Conservation (phyloP, 495 filamentous ascomycete genomes). For the Annulohypoxylon nitens region DNA sequence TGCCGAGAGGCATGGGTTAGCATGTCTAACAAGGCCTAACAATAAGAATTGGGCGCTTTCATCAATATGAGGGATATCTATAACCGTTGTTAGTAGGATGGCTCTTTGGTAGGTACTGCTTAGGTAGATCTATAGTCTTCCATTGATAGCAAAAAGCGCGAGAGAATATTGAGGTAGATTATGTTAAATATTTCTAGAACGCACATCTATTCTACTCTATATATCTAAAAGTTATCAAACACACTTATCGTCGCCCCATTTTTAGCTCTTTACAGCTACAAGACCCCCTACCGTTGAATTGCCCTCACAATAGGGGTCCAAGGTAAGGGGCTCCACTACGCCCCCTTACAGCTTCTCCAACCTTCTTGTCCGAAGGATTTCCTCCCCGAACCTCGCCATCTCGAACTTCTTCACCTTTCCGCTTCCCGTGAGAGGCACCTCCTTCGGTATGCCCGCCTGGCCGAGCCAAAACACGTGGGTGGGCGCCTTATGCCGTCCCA, state of each 20-base stretch:
- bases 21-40: too few relatives aligned
- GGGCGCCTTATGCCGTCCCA: constrained; percentile 77
- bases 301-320: not conserved
- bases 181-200: too few relatives aligned
- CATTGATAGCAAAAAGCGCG: too few relatives aligned
- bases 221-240: not conserved
- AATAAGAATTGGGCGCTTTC: too few relatives aligned
- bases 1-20: too few relatives aligned
- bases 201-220: not conserved
- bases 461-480: constrained; percentile 75
- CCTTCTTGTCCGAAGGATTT: constrained; percentile 58
- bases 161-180: too few relatives aligned
- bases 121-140: too few relatives aligned
- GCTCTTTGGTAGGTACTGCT: too few relatives aligned
- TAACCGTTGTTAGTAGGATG: too few relatives aligned
- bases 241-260: constrained; percentile 1
- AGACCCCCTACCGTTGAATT: not conserved
- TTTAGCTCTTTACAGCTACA: not conserved
- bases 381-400: constrained; percentile 69
- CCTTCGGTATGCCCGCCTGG: constrained; percentile 66
- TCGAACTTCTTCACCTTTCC: constrained; percentile 79
- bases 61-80: too few relatives aligned
- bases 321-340: not conserved
- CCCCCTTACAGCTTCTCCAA: constrained; percentile 55
- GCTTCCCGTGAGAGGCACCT: constrained; percentile 75